Base-by-base conservation (phyloP, 768 basidiomycete genomes). In the Phaeolepiota aurea region DNA sequence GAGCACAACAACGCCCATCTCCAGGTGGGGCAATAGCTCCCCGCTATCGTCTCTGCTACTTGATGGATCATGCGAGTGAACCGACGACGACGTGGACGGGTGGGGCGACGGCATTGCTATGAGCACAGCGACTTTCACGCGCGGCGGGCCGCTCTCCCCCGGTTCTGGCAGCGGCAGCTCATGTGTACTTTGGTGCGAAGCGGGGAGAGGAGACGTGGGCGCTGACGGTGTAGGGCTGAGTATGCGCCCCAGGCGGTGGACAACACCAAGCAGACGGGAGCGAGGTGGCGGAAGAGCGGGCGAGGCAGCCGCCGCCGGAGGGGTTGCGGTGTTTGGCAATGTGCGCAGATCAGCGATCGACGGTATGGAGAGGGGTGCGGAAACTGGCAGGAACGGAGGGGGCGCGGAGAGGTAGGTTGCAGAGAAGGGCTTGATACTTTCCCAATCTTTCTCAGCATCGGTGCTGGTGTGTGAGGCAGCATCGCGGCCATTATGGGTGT, bases 91-190 rank as follows among this genome's bases (percentile, higher is more conserved):
- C 3, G 44, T 14, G 14, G 45, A 12, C 25, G 25, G 20, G 11
- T 44, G 41, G 13, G 52, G 47, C 7, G 44, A 41, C 14, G 70
- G 70, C 71, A 72, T 69, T 3, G 71, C 68, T 30, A 72, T 64
- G 21, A 72, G 53, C 13, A 72, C 66, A 0, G 65, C 61, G 20
- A 72, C 57, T 23, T 56, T 58, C 18, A 72, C 53, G 32, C 51
- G 42, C 20, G 32, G 35, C 9, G 43, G 42, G 13, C 37, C 30
- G 13, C n/a, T 32, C 35, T 25, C 32, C 21, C 11, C 35, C 16
- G 44, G 32, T 13, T 34, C 22, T 14, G 34, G 37, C 7, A 37
- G 9, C 20, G 10, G 15, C 37, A 15, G 9, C 10, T 13, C 37
- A 10, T 22, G 11, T 20, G 18, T 19, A 12, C 20, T 19, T 13